Evolutionary conservation across 306 rosid genomes (phyloP).

Genomic region (Vicia faba): DNA sequence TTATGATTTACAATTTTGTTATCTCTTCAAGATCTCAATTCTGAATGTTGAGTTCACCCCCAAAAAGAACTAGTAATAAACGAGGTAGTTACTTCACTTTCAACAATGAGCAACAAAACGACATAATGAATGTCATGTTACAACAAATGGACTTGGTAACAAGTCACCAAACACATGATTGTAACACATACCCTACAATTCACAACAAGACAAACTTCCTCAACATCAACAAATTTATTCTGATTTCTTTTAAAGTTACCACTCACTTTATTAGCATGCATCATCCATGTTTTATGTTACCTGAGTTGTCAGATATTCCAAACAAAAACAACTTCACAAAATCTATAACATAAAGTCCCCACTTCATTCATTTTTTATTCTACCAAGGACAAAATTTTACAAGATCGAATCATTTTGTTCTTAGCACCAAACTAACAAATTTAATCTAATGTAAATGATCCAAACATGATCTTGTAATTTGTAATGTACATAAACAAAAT

Average conservation of each 20-base stretch:
- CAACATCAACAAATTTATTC: constrained; percentile 5
- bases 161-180: constrained; percentile 11
- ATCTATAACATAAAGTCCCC: constrained; percentile 16
- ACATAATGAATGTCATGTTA: not conserved
- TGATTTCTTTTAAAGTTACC: constrained; percentile 3
- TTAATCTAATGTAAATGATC: constrained; percentile 56
- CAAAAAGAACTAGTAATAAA: not conserved
- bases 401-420: constrained; percentile 17
- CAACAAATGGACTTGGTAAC: not conserved
- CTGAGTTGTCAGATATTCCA: constrained; percentile 1
- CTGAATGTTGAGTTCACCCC: too few relatives aligned
- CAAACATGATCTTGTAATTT: constrained; percentile 49
- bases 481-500: constrained; percentile 44
- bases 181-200: constrained; percentile 4
- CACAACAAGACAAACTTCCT: constrained; percentile 15
- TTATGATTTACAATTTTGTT: too few relatives aligned
- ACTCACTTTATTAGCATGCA: constrained; percentile 8
- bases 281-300: constrained; percentile 6
- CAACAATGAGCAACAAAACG: not conserved
- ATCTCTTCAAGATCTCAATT: too few relatives aligned
- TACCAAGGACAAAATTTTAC: constrained; percentile 26
- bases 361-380: constrained; percentile 11
- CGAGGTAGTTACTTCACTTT: not conserved
- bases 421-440: constrained; percentile 41
- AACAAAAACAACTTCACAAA: not conserved